Evolutionary conservation across 345 rosid species (phyloP).

Genomic region (Murraya paniculata): DNA sequence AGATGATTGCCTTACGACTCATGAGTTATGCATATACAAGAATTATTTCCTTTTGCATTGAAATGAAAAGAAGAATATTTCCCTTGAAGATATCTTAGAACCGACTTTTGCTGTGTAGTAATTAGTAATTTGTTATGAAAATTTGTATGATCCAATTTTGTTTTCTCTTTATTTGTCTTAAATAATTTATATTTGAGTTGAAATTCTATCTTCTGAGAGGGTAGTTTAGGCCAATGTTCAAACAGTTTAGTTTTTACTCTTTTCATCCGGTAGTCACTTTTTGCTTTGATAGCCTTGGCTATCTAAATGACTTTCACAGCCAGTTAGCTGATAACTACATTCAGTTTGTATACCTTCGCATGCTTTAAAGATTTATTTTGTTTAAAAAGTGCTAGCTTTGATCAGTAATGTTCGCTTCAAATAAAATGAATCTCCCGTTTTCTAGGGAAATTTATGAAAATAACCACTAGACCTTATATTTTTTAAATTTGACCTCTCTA

Average conservation of each 20-base stretch:
- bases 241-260: background rate
- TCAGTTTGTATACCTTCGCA: too few species aligned
- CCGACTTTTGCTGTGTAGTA: background rate
- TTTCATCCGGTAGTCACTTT: background rate
- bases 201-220: background rate
- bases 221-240: background rate
- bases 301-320: background rate
- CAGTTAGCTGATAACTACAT: background rate
- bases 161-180: background rate
- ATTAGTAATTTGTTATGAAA: background rate
- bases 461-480: too few species aligned
- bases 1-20: background rate
- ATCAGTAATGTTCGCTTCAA: too few species aligned
- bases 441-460: too few species aligned
- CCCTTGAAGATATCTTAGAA: conserved; percentile 2
- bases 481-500: too few species aligned
- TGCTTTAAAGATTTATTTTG: too few species aligned
- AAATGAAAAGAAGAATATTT: background rate
- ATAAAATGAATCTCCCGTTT: too few species aligned
- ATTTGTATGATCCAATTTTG: conserved; percentile 42
- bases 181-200: background rate
- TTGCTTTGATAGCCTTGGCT: background rate
- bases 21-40: background rate
- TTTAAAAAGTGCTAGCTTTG: too few species aligned
- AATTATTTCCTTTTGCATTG: background rate